phyloP scores from a whole-genome alignment of 805 yeast species.

The Blastobotrys chiropterorum region DNA sequence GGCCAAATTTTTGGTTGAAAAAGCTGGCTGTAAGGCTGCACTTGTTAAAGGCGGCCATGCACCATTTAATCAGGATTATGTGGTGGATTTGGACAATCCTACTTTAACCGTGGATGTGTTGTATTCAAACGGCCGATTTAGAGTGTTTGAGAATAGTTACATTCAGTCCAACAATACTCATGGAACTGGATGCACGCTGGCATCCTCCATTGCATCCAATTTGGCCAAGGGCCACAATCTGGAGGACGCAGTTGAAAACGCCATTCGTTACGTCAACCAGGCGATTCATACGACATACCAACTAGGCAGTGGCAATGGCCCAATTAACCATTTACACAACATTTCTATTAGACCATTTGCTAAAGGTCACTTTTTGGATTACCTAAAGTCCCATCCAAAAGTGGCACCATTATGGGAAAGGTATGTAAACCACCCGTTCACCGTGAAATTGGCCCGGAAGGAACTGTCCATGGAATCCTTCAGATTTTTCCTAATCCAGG shows the following conservation, averaged over 20 bases:
- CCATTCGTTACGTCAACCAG: conserved; percentile 60
- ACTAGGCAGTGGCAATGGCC: conserved; percentile 53
- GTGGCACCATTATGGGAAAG: conserved; percentile 50
- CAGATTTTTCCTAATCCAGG: conserved; percentile 53
- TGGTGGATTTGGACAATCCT: conserved; percentile 12
- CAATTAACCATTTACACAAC: conserved; percentile 59
- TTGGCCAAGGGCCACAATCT: conserved; percentile 51
- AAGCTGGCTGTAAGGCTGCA: conserved; percentile 42
- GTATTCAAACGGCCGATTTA: conserved; percentile 39
- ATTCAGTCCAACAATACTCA: conserved; percentile 55
- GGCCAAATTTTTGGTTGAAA: conserved; percentile 36
- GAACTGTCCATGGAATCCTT: conserved; percentile 46
- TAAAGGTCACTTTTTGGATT: conserved; percentile 41
- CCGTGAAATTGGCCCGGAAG: conserved; percentile 46
- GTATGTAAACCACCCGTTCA: conserved; percentile 60
- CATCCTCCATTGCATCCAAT: conserved; percentile 74
- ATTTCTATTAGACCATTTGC: conserved; percentile 29
- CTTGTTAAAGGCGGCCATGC: conserved; percentile 83
- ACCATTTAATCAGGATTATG: conserved; percentile 17
- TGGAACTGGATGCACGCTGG: conserved; percentile 88
- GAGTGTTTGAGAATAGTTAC: conserved; percentile 44
- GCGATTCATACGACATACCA: conserved; percentile 52
- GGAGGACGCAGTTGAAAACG: conserved; percentile 44
- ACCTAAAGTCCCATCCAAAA: conserved; percentile 48
- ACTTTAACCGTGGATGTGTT: conserved; percentile 23